Conservation (phyloP, 768 basidiomycete species). For the Rhodosporidiobolus sp. region DNA sequence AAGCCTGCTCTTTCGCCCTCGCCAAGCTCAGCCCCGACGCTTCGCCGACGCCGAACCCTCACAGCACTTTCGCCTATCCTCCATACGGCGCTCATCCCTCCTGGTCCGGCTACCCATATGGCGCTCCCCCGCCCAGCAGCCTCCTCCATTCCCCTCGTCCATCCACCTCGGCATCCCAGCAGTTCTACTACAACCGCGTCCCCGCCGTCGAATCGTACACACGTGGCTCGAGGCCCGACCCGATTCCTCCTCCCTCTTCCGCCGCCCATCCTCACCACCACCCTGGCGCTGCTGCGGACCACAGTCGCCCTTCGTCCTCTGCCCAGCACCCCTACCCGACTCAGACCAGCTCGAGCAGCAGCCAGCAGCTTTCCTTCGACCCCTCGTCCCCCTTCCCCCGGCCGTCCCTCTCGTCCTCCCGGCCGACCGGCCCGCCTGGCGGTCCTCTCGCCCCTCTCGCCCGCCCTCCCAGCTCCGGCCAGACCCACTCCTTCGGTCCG, state of each 20-base stretch:
- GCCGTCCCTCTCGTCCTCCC: too few species aligned
- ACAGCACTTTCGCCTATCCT: neutral
- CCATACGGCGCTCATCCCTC: neutral
- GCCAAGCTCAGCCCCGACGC: constrained; percentile 8
- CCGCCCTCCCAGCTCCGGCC: neutral
- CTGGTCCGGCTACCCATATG: neutral
- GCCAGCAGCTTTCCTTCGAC: too few species aligned
- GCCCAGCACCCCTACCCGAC: too few species aligned
- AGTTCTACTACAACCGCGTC: constrained; percentile 28
- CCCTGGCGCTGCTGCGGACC: too few species aligned
- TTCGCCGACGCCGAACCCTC: neutral
- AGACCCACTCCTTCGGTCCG: neutral
- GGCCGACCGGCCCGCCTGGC: too few species aligned
- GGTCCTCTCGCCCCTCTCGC: neutral
- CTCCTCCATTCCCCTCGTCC: neutral
- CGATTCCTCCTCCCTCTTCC: neutral
- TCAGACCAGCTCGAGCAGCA: too few species aligned
- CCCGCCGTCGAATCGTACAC: constrained; percentile 29
- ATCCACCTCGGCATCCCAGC: neutral
- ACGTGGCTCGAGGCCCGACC: neutral
- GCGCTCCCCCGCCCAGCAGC: neutral
- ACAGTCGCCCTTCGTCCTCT: neutral
- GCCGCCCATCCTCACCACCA: neutral
- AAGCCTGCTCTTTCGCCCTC: constrained; percentile 15
- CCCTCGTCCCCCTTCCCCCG: too few species aligned